Evolutionary conservation across 805 yeast genomes (phyloP).

Genomic region (Grigorovia humatica): DNA sequence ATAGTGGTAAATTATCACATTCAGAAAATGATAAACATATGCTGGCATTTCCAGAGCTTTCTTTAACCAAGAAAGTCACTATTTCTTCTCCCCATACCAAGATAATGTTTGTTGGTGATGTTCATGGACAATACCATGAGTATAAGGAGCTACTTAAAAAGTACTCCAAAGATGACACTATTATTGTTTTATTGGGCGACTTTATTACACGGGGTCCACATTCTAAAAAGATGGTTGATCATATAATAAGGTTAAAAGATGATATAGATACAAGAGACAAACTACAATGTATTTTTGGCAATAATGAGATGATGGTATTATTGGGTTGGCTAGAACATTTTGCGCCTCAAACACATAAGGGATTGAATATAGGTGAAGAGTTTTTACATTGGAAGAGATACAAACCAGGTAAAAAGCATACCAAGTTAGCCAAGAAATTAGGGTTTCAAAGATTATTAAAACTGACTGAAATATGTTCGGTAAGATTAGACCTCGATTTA

Average conservation of each 20-base stretch:
- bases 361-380: neutral
- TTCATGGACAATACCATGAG: conserved; percentile 67
- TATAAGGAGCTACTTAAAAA: conserved; percentile 40
- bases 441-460: conserved; percentile 11
- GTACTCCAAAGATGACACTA: conserved; percentile 13
- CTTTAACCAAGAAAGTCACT: neutral
- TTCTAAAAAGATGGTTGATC: conserved; percentile 58
- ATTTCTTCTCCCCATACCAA: conserved; percentile 25
- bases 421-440: conserved; percentile 13
- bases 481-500: conserved; percentile 12
- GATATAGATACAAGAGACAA: conserved; percentile 24
- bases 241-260: conserved; percentile 34
- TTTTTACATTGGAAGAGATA: neutral
- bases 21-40: neutral
- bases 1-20: too few species aligned
- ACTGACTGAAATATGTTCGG: conserved; percentile 16
- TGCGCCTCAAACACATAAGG: neutral
- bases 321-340: conserved; percentile 34
- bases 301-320: conserved; percentile 72
- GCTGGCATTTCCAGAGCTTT: neutral
- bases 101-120: conserved; percentile 70
- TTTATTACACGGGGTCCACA: conserved; percentile 78
- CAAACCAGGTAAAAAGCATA: conserved; percentile 14
- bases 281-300: conserved; percentile 73
- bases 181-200: conserved; percentile 67